phyloP scores from a whole-genome alignment of 305 asterid species.

The Striga hermonthica region DNA sequence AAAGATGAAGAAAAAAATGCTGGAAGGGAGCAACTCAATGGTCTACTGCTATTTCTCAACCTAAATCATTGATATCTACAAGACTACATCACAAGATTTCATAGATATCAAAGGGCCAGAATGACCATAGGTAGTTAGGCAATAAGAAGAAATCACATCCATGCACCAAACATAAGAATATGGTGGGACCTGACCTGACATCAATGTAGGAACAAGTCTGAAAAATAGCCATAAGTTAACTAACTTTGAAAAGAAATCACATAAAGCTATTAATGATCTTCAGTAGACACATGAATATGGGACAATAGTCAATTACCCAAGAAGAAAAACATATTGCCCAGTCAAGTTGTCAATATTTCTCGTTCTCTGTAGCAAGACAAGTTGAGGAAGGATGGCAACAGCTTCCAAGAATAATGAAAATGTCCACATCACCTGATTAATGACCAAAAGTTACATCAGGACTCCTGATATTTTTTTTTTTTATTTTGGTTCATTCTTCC shows the following conservation, averaged over 20 bases:
- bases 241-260: no score
- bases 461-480: not conserved
- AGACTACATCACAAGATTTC: not conserved
- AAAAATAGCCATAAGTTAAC: not conserved
- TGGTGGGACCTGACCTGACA: no score
- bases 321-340: constrained; percentile 86
- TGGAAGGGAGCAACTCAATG: not conserved
- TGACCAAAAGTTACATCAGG: not conserved
- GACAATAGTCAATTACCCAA: constrained; percentile 51
- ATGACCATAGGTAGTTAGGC: no score
- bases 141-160: no score
- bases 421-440: constrained; percentile 75
- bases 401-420: constrained; percentile 90
- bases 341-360: constrained; percentile 94
- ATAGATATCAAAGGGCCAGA: no score
- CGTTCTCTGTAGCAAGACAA: constrained; percentile 86
- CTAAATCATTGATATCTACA: not conserved
- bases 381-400: constrained; percentile 95
- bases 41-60: not conserved
- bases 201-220: no score
- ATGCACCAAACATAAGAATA: no score
- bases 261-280: not conserved
- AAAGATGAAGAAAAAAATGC: not conserved
- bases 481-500: no score
- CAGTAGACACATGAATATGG: not conserved